Base-by-base conservation (phyloP, 345 rosid genomes). In the Lepidium didymum region DNA sequence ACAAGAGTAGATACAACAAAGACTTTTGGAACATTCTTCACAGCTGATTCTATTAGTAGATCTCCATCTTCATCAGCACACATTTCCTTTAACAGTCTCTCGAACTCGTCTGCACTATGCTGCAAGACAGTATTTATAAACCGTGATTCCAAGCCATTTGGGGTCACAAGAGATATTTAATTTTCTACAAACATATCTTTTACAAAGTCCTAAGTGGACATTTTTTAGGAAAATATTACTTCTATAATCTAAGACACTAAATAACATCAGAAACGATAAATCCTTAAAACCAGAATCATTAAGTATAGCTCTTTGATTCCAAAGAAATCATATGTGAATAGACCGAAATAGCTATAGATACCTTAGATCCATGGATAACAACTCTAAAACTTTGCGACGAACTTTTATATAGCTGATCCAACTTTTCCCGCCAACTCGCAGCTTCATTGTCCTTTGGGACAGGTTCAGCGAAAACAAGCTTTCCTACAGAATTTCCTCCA, bases 81-180 rank as follows among this genome's bases (percentile, higher is more conserved):
- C 96, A 94, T 87, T 82, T 94, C 99, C 77, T 91, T 94, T 68
- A 94, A 79, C 81, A 91, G 79, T 69, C 90, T 87, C 85, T 94
- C 97, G 36, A 94, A 94, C 76, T 94, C 96, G 66, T 91, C 91
- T 82, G 97, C 97, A 79, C 96, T 91, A 80, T 94, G 99, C 99
- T 94, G 96, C 81, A 89, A 82, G 77, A 80, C 52, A 63, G 69
- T 69, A 76, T 68, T 73, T 76, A 77, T 62, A 72, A 29, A 68
- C 50, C 62, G 67, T 64, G 37, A 62, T 62, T 77, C 51, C 64
- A 78, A 62, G 42, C 36, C 36, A 69, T 40, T 42, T 47, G 34
- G 55, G 54, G 29, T 40, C 52, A 31, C 40, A 46, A 38, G 11
- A 55, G 56, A 46, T 61, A 44, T 68, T 62, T 5, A 10, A 37